Conservation (phyloP, 306 rosid genomes). For the Ammopiptanthus mongolicus region DNA sequence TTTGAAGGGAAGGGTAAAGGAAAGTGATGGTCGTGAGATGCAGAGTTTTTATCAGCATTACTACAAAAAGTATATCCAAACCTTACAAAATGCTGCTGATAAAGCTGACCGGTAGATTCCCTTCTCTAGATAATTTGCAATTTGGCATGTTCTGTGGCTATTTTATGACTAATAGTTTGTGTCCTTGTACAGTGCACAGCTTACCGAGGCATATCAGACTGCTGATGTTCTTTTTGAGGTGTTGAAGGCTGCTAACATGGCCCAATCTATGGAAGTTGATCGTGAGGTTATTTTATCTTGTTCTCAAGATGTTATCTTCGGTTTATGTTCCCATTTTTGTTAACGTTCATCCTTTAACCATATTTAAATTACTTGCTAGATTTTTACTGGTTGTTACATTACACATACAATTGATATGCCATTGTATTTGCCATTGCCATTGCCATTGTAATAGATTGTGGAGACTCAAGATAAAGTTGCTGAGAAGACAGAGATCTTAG, state of each 20-base stretch:
- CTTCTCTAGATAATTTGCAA: background rate
- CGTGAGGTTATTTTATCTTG: slow-evolving; percentile 62
- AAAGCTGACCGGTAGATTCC: slow-evolving; percentile 77
- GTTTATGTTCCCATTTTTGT: background rate
- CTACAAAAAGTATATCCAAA: slow-evolving; percentile 88
- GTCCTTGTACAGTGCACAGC: slow-evolving; percentile 65
- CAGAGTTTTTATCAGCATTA: slow-evolving; percentile 91
- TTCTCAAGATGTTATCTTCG: background rate
- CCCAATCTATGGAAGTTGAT: slow-evolving; percentile 94
- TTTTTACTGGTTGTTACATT: background rate
- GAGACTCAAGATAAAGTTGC: slow-evolving; percentile 96
- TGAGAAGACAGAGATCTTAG: slow-evolving; percentile 83
- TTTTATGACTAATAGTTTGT: background rate
- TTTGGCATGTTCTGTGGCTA: background rate
- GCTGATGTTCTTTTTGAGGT: slow-evolving; percentile 99
- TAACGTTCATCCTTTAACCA: background rate
- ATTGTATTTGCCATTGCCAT: background rate
- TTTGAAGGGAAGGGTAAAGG: slow-evolving; percentile 82
- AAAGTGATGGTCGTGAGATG: slow-evolving; percentile 97
- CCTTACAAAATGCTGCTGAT: slow-evolving; percentile 83
- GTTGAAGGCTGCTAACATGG: slow-evolving; percentile 90
- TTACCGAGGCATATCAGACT: slow-evolving; percentile 87
- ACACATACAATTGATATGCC: background rate
- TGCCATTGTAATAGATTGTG: slow-evolving; percentile 57
- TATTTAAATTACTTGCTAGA: background rate